Conservation (phyloP, 2,329 filamentous ascomycete species). For the Hypocreales sp. region DNA sequence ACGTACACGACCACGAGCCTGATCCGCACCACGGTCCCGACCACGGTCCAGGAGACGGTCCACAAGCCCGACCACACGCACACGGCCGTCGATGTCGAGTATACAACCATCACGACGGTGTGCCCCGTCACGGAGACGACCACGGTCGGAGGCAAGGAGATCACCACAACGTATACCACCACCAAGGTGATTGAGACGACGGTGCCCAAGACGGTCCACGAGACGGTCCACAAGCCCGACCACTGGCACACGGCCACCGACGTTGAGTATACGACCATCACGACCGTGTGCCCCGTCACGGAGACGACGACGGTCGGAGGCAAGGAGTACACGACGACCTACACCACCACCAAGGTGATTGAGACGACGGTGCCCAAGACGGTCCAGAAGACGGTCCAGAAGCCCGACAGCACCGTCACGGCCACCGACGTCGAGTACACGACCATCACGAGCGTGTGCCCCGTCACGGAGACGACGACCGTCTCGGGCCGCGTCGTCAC, state of each 20-base stretch:
- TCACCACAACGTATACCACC: constrained; percentile 9
- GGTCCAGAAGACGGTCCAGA: constrained; percentile 13
- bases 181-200: constrained; percentile 12
- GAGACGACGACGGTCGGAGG: constrained; percentile 14
- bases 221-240: constrained; percentile 15
- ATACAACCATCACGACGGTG: constrained; percentile 25
- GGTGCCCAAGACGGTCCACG: constrained; percentile 12
- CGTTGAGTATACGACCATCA: constrained; percentile 23
- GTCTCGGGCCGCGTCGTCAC: constrained; percentile 21
- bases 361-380: constrained; percentile 13
- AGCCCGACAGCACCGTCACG: constrained; percentile 17
- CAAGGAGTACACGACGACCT: constrained; percentile 6
- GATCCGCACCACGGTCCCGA: constrained; percentile 11
- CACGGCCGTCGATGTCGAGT: constrained; percentile 17
- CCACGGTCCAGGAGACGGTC: constrained; percentile 14
- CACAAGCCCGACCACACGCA: constrained; percentile 12
- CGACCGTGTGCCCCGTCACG: constrained; percentile 25
- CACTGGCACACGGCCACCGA: constrained; percentile 17
- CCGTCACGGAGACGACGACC: constrained; percentile 27
- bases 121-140: constrained; percentile 24
- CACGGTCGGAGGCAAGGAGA: constrained; percentile 9
- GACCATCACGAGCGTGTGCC: constrained; percentile 26
- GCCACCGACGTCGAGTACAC: constrained; percentile 19
- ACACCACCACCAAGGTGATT: constrained; percentile 9
- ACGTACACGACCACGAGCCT: constrained; percentile 10